phyloP scores from a whole-genome alignment of 1,284 basidiomycete species.

The Phlebopus sp. region DNA sequence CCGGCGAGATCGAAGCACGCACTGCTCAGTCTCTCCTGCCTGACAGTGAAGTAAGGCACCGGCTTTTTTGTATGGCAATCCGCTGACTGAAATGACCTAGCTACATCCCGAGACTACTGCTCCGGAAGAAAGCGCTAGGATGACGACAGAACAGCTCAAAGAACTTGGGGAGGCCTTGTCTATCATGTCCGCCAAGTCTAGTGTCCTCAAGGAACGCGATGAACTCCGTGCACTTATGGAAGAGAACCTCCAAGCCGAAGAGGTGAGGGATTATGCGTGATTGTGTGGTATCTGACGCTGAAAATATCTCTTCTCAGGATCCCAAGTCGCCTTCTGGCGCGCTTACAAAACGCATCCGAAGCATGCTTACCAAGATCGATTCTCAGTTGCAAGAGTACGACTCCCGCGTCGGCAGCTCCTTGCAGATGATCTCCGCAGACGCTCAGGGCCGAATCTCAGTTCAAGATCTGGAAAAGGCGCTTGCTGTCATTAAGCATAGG shows the following conservation, averaged over 20 bases:
- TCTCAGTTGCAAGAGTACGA: constrained; percentile 92
- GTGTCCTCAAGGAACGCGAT: constrained; percentile 92
- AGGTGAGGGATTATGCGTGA: constrained; percentile 47
- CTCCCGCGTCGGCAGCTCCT: constrained; percentile 81
- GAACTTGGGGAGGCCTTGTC: constrained; percentile 93
- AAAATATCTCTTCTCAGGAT: constrained; percentile 43
- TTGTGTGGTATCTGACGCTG: not conserved
- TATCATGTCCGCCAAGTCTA: constrained; percentile 93
- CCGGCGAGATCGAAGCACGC: constrained; percentile 70
- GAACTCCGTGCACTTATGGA: constrained; percentile 90
- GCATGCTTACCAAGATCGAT: constrained; percentile 97
- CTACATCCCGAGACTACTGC: constrained; percentile 43
- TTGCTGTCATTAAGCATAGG: constrained; percentile 91
- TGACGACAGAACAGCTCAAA: constrained; percentile 95
- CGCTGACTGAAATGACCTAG: constrained; percentile 21
- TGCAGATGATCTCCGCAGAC: constrained; percentile 94
- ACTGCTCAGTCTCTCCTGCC: constrained; percentile 75
- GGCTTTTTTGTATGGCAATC: not conserved
- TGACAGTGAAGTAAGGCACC: constrained; percentile 63
- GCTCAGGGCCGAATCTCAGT: constrained; percentile 91
- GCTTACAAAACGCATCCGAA: constrained; percentile 90
- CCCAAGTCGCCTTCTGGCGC: constrained; percentile 77
- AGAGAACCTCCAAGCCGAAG: constrained; percentile 87
- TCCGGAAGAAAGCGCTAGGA: constrained; percentile 73
- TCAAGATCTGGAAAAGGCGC: constrained; percentile 85